Evolutionary conservation across 106 monocot genomes (phyloP).

Genomic region (Posidonia australis): DNA sequence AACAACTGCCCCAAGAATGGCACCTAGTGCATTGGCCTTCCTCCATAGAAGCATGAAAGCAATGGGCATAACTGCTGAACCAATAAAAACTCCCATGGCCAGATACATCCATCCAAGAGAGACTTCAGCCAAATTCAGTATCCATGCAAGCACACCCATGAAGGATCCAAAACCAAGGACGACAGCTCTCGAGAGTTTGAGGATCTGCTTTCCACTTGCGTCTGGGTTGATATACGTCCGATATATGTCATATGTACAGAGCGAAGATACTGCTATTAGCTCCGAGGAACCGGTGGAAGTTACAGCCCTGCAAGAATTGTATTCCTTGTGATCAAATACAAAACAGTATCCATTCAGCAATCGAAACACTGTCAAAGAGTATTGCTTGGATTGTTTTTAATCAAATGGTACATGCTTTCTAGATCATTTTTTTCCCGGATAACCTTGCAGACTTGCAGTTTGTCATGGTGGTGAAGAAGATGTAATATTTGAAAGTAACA

Average conservation of each 20-base stretch:
- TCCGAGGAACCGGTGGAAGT: slow-evolving; percentile 94
- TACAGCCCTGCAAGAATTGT: slow-evolving; percentile 66
- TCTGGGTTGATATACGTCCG: slow-evolving; percentile 91
- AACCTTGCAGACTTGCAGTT: no score
- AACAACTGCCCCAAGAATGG: slow-evolving; percentile 43
- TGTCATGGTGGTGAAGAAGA: no score
- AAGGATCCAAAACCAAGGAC: slow-evolving; percentile 74
- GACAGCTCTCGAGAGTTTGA: slow-evolving; percentile 63
- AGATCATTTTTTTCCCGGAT: no score
- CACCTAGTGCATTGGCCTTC: slow-evolving; percentile 81
- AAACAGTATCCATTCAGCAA: no score
- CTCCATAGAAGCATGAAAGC: slow-evolving; percentile 92
- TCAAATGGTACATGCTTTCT: no score
- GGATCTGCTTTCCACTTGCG: slow-evolving; percentile 86
- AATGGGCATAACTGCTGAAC: slow-evolving; percentile 88
- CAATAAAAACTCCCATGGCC: slow-evolving; percentile 87
- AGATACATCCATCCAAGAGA: slow-evolving; percentile 99
- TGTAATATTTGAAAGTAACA: no score
- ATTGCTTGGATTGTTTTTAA: no score
- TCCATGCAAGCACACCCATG: slow-evolving; percentile 86
- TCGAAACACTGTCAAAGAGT: no score
- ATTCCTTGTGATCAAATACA: no score
- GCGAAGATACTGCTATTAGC: slow-evolving; percentile 85
- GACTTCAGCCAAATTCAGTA: slow-evolving; percentile 79
- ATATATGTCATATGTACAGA: slow-evolving; percentile 97